A percentile compares a stretch with the other conserved stretches of the same genome.
Evolutionary conservation across 2,329 filamentous ascomycete species (phyloP).

Genomic region (Aspergillus fumigatus): DNA sequence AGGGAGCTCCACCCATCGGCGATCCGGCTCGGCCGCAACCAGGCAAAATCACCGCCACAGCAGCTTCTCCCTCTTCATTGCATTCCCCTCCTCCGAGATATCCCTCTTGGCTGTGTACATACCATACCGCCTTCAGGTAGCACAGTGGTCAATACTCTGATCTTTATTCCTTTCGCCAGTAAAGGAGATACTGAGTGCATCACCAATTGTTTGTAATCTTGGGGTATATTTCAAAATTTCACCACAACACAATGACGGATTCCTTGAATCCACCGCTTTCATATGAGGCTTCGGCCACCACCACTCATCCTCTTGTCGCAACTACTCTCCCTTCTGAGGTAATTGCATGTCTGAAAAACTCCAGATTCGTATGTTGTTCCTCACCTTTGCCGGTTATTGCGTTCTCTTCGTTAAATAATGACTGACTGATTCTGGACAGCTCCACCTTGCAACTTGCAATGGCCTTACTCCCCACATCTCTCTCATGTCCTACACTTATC

Average conservation of each 20-base stretch:
- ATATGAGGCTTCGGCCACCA: conserved; percentile 69
- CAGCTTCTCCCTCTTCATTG: not conserved
- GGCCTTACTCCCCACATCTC: conserved; percentile 84
- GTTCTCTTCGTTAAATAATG: conserved; percentile 3
- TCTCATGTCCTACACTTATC: conserved; percentile 98
- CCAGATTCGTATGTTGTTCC: conserved; percentile 69
- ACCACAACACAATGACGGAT: conserved; percentile 35
- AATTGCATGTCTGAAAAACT: conserved; percentile 85
- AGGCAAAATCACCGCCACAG: conserved; percentile 3
- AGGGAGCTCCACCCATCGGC: not conserved
- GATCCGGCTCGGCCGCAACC: conserved; percentile 4
- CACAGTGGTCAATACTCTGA: not conserved
- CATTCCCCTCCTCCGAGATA: not conserved
- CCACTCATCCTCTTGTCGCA: conserved; percentile 66
- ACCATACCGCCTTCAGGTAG: not conserved
- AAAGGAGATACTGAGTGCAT: not conserved
- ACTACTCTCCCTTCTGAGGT: conserved; percentile 75
- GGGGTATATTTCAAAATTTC: not conserved
- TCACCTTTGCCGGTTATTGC: conserved; percentile 10
- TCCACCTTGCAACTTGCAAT: conserved; percentile 89
- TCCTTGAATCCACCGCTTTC: conserved; percentile 63
- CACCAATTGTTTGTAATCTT: not conserved
- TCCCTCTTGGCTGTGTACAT: not conserved
- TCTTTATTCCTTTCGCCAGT: not conserved
- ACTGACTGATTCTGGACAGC: conserved; percentile 48